phyloP scores from a whole-genome alignment of 2,329 filamentous ascomycete genomes.

The Penicillium janthinellum region DNA sequence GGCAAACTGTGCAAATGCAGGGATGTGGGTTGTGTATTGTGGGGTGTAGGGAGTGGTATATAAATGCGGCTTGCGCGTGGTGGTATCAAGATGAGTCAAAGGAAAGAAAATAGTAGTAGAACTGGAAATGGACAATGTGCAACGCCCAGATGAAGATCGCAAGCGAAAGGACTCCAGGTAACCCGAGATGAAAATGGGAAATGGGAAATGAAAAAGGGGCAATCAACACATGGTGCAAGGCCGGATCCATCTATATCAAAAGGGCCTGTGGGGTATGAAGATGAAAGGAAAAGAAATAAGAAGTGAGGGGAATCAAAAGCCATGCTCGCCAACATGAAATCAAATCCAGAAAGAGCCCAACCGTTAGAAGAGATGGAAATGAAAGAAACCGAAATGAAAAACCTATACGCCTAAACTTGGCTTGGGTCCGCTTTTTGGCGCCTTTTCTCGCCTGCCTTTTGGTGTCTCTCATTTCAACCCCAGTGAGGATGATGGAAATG shows the following conservation, averaged over 20 bases:
- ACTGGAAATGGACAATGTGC: conserved; percentile 14
- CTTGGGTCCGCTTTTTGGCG: conserved; percentile 27
- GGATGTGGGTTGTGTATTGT: conserved; percentile 13
- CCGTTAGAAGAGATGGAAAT: conserved; percentile 15
- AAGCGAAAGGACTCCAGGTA: conserved; percentile 31
- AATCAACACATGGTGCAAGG: conserved; percentile 32
- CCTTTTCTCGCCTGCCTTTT: conserved; percentile 28
- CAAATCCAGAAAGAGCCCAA: conserved; percentile 1
- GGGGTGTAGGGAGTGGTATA: conserved; percentile 24
- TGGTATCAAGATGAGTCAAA: conserved; percentile 34
- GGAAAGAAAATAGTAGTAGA: conserved; percentile 11
- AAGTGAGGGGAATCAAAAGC: conserved; percentile 17
- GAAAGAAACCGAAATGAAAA: conserved; percentile 16
- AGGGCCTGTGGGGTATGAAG: conserved; percentile 45
- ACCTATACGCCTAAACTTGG: conserved; percentile 35
- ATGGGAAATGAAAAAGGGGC: not conserved
- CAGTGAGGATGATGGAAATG: conserved; percentile 15
- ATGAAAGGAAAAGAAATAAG: conserved; percentile 20
- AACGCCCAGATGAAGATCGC: conserved; percentile 22
- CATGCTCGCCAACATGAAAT: conserved; percentile 25
- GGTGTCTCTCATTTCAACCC: conserved; percentile 10
- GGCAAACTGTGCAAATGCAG: conserved; percentile 2
- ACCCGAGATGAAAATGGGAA: conserved; percentile 27
- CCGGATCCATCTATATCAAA: conserved; percentile 38
- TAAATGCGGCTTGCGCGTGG: conserved; percentile 36